Conservation (phyloP, 2,329 filamentous ascomycete species). For the Fusarium equiseti region DNA sequence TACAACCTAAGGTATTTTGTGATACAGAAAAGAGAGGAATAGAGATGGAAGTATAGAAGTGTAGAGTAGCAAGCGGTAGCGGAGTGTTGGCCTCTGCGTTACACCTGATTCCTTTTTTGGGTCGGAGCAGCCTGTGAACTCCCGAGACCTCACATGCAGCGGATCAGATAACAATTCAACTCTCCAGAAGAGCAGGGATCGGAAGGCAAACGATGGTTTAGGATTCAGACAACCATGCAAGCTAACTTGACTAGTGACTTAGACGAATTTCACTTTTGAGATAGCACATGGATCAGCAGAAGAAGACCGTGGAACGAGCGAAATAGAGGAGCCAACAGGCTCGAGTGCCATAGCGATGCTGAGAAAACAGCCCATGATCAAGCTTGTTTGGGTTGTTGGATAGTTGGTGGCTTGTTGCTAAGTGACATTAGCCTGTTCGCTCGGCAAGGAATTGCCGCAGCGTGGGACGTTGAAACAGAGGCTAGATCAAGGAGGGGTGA, state of each 20-base stretch:
- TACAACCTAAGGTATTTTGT: neutral
- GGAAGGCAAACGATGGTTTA: constrained; percentile 14
- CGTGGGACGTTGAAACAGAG: constrained; percentile 31
- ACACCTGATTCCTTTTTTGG: constrained; percentile 28
- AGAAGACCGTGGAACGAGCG: constrained; percentile 3
- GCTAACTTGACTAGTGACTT: constrained; percentile 11
- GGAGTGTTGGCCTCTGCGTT: constrained; percentile 16
- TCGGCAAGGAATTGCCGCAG: constrained; percentile 47
- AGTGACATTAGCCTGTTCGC: constrained; percentile 15
- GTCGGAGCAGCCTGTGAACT: constrained; percentile 5
- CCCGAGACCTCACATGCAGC: constrained; percentile 9
- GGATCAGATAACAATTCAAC: constrained; percentile 32
- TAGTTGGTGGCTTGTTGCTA: constrained; percentile 40
- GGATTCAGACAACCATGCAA: constrained; percentile 28
- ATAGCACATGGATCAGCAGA: constrained; percentile 14
- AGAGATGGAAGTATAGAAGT: neutral
- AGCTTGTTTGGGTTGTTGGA: constrained; percentile 18
- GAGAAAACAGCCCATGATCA: constrained; percentile 29
- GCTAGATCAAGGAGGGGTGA: constrained; percentile 2
- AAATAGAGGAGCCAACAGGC: neutral
- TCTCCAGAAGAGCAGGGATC: constrained; percentile 4
- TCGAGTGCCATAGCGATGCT: neutral
- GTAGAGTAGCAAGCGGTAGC: constrained; percentile 11
- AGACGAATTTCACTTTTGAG: constrained; percentile 24
- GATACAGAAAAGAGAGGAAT: neutral